Evolutionary conservation across 1,284 basidiomycete genomes (phyloP).

Genomic region (Mycosarcoma maydis): DNA sequence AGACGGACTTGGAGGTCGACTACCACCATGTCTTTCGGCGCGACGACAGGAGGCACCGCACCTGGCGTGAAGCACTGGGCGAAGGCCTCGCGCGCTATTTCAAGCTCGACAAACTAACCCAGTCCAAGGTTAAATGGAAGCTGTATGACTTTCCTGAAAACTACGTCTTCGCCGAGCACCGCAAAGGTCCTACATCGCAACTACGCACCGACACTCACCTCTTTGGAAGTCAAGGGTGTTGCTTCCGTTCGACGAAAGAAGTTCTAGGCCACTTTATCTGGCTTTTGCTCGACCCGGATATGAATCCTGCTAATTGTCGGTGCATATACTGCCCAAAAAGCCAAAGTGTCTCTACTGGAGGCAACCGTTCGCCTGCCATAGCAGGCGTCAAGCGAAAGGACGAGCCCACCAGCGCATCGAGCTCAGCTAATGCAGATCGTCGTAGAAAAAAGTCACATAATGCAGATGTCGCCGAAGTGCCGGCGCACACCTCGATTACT

Average conservation of each 20-base stretch:
- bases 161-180: constrained; percentile 54
- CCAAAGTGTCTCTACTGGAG: constrained; percentile 10
- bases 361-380: constrained; percentile 14
- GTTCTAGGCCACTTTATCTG: constrained; percentile 41
- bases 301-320: constrained; percentile 32
- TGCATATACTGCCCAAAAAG: constrained; percentile 55
- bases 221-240: constrained; percentile 41
- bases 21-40: constrained; percentile 45
- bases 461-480: constrained; percentile 2
- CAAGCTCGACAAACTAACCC: constrained; percentile 25
- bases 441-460: constrained; percentile 8
- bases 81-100: constrained; percentile 36
- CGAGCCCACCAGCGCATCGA: constrained; percentile 19
- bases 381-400: constrained; percentile 27
- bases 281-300: constrained; percentile 42
- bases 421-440: constrained; percentile 11
- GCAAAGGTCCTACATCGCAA: constrained; percentile 37
- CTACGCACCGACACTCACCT: constrained; percentile 53
- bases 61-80: constrained; percentile 39
- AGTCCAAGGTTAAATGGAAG: constrained; percentile 38
- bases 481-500: constrained; percentile 16
- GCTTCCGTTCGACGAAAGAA: constrained; percentile 51
- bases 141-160: constrained; percentile 48
- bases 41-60: constrained; percentile 29
- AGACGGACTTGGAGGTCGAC: constrained; percentile 44